Percentiles rank a stretch among this genome's conserved stretches.
These are phyloP conservation scores for Neofusicoccum sp. DNA, from an alignment of 2,329 filamentous ascomycete genomes.

Conservation along the genomic window DNA sequence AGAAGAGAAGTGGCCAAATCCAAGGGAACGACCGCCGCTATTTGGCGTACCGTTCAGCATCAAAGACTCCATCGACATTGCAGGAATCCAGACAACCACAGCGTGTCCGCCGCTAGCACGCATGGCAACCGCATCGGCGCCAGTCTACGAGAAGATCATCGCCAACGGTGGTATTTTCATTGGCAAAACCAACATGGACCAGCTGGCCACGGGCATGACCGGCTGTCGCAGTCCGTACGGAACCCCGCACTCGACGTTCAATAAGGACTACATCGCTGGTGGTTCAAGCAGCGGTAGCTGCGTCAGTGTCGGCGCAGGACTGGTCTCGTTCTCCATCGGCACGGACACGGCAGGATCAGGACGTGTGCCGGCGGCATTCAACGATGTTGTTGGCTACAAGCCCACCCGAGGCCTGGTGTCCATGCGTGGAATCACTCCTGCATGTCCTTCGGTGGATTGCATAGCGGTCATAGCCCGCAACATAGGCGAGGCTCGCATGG, in stretches of 20 bases:
- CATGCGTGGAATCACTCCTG: conserved; percentile 54
- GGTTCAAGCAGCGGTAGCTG: conserved; percentile 58
- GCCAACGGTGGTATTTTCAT: conserved; percentile 57
- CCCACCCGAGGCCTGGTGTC: conserved; percentile 52
- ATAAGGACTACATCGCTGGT: conserved; percentile 52
- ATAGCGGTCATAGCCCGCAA: conserved; percentile 54
- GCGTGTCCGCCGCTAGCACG: conserved; percentile 53
- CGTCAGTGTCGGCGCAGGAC: conserved; percentile 53
- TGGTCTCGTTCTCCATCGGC: conserved; percentile 57
- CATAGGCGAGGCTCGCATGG: conserved; percentile 48
- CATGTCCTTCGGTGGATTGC: conserved; percentile 58
- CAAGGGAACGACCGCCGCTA: conserved; percentile 46
- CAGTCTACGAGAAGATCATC: conserved; percentile 51
- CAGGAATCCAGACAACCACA: conserved; percentile 51
- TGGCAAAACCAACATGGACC: conserved; percentile 62
- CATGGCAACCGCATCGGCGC: conserved; percentile 48
- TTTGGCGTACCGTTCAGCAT: conserved; percentile 58
- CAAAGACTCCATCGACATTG: conserved; percentile 58
- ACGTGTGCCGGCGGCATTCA: conserved; percentile 44
- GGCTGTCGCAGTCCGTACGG: conserved; percentile 60
- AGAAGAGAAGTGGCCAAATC: conserved; percentile 39
- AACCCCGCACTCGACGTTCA: conserved; percentile 53
- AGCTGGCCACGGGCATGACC: conserved; percentile 61
- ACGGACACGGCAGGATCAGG: conserved; percentile 58
- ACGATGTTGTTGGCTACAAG: conserved; percentile 25